Conservation (phyloP, 306 rosid species). For the Lathyrus tuberosus region DNA sequence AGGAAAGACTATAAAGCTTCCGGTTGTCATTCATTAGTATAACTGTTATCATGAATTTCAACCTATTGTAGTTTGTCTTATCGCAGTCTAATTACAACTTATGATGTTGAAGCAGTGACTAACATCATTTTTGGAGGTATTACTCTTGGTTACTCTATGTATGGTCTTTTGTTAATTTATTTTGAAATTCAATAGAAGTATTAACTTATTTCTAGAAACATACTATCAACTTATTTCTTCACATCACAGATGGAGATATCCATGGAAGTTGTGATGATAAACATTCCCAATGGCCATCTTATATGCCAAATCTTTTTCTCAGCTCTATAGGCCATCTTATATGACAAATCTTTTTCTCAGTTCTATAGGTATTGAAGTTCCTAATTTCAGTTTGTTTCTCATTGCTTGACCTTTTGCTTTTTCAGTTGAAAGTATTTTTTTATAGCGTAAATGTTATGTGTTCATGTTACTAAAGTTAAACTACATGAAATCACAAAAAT, state of each 20-base stretch:
- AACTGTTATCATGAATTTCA: conserved; percentile 60
- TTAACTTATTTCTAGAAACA: too few species aligned
- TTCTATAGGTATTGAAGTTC: conserved; percentile 68
- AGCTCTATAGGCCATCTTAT: too few species aligned
- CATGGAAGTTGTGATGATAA: conserved; percentile 44
- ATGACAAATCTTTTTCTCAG: conserved; percentile 56
- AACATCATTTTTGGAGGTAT: too few species aligned
- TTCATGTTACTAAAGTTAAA: conserved; percentile 21
- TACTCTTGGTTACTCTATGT: conserved; percentile 65
- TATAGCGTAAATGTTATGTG: conserved; percentile 10
- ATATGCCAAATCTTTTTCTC: too few species aligned
- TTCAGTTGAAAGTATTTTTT: conserved; percentile 11
- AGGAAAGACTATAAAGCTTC: conserved; percentile 48
- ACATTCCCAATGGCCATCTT: conserved; percentile 49
- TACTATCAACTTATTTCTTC: too few species aligned
- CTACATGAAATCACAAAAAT: too few species aligned
- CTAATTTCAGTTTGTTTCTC: conserved; percentile 7
- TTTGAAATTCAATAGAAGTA: too few species aligned
- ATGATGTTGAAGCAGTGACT: conserved; percentile 58
- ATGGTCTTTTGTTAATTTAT: too few species aligned
- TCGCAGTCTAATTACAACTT: conserved; percentile 62
- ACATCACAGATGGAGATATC: conserved; percentile 51
- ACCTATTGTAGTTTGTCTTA: conserved; percentile 78
- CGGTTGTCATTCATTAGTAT: conserved; percentile 48
- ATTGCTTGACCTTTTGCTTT: conserved; percentile 7